Conservation (phyloP, 371 early-diverging fungal species). For the Mucor irregularis region DNA sequence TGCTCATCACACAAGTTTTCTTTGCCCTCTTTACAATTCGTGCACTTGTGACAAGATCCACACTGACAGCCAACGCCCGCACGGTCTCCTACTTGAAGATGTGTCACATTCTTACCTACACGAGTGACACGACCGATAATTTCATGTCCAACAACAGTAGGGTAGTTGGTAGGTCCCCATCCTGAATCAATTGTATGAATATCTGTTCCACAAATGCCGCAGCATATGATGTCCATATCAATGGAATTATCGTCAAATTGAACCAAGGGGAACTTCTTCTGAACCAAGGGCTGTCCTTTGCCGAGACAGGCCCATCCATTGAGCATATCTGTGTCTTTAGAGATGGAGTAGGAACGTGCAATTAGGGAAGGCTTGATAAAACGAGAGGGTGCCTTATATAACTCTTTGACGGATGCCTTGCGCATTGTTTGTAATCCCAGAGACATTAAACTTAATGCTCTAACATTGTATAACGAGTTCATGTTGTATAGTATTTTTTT, state of each 20-base stretch:
- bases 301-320: constrained; percentile 25
- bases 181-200: constrained; percentile 63
- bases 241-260: constrained; percentile 49
- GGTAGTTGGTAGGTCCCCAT: constrained; percentile 56
- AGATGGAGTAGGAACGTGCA: neutral
- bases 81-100: constrained; percentile 58
- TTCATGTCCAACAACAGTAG: constrained; percentile 59
- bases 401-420: too few relatives aligned
- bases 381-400: too few relatives aligned
- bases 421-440: too few relatives aligned
- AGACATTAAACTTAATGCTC: too few relatives aligned
- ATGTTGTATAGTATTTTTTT: too few relatives aligned
- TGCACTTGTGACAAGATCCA: constrained; percentile 33
- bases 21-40: constrained; percentile 14
- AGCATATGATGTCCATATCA: constrained; percentile 52
- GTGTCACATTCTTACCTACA: constrained; percentile 42
- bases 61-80: constrained; percentile 72
- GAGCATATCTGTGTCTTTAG: neutral
- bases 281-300: constrained; percentile 14
- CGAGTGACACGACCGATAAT: constrained; percentile 50
- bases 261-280: constrained; percentile 29
- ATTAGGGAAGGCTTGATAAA: neutral
- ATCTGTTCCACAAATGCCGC: constrained; percentile 57
- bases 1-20: constrained; percentile 42
- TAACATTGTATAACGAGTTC: too few relatives aligned